Base-by-base conservation (phyloP, 805 yeast species). In the Zygoascus bituminiphila region DNA sequence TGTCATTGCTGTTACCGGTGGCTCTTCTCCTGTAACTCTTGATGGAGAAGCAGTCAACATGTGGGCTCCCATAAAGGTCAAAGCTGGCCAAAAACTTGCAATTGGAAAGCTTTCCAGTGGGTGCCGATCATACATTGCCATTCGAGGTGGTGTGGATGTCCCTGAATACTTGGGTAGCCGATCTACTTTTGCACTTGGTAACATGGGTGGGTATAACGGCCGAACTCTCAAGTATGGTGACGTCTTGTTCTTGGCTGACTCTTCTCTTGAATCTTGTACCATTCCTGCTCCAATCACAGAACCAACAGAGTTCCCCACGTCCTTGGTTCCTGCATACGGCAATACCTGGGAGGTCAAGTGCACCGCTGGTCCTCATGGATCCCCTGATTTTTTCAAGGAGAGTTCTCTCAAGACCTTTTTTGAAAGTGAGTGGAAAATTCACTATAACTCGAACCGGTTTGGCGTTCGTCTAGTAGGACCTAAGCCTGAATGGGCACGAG, bases 361-460 rank as follows among this genome's bases (percentile, higher is more conserved):
- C 42, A 88, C 96, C 9, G 82, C 94, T 65, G 98, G 98, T 47
- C 98, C 98, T 22, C 98, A 91, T 66, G 98, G 98, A 1, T 79
- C 96, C 4, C 98, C 98, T 17, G 98, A 91, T 65, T 88, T 89
- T 68, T 93, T 93, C 74, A 77, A 77, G 47, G 65, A 74, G 9
- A 95, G 85, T 63, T 78, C 86, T 10, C 79, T 88, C 15, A 71
- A 73, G 31, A 84, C 82, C 48, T 89, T 91, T 69, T 88, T 91
- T 63, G 59, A 73, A 4, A 75, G 79, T 46, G 78, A 76, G 52
- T 91, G 98, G 98, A 91, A 88, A 66, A 88, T 91, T 45, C 98
- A 93, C 65, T 93, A 93, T 74, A 91, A 91, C 69, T 89, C 98
- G 26, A 91, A 91, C 70, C 78, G 98, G 65, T 91, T 91, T 66